phyloP scores from a whole-genome alignment of 139 green algal species.

The Bryopsis sp. region DNA sequence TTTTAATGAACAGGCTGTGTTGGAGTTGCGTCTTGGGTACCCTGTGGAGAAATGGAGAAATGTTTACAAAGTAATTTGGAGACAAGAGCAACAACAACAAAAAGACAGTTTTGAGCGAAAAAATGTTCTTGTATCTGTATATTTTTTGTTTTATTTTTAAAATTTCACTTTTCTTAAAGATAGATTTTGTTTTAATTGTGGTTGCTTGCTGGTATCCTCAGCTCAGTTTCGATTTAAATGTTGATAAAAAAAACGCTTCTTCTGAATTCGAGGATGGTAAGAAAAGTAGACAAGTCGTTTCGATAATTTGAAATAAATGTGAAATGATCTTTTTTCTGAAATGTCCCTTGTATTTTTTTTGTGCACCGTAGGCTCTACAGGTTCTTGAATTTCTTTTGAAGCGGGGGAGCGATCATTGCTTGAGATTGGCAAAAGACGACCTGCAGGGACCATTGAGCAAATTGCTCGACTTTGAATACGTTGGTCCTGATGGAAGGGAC shows the following conservation, averaged over 20 bases:
- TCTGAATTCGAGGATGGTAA: too few species aligned
- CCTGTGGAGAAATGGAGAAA: constrained; percentile 65
- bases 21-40: constrained; percentile 53
- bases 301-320: neutral
- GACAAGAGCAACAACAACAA: too few species aligned
- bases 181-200: too few species aligned
- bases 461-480: constrained; percentile 62
- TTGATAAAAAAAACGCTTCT: too few species aligned
- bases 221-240: too few species aligned
- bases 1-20: constrained; percentile 34
- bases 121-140: neutral
- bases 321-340: neutral
- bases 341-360: neutral
- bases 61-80: constrained; percentile 60
- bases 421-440: constrained; percentile 26
- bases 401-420: constrained; percentile 37
- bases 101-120: neutral
- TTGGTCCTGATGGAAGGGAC: constrained; percentile 50
- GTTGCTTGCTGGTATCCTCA: neutral
- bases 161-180: too few species aligned
- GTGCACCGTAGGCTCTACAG: constrained; percentile 45
- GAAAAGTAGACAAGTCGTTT: too few species aligned
- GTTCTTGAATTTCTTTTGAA: constrained; percentile 80
- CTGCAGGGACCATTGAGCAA: constrained; percentile 39
- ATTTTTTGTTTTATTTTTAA: neutral